Evolutionary conservation across 1,284 basidiomycete species (phyloP).

Genomic region (Puccinia hordei): DNA sequence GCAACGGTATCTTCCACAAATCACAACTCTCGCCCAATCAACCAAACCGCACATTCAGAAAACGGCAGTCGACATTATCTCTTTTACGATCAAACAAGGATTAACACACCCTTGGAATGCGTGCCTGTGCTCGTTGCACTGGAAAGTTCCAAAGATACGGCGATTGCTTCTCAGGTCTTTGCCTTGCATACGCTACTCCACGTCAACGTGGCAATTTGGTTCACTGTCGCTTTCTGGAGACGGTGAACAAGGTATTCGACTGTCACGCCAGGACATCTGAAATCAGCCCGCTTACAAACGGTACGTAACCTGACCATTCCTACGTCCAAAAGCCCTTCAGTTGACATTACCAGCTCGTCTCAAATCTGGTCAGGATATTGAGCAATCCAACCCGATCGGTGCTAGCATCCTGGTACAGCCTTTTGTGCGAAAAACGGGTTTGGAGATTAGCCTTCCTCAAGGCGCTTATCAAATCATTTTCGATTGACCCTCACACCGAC

Average conservation of each 20-base stretch:
- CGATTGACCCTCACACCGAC: conserved; percentile 64
- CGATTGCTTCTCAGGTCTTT: conserved; percentile 73
- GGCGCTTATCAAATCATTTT: conserved; percentile 76
- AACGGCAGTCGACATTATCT: conserved; percentile 84
- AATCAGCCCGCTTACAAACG: conserved; percentile 62
- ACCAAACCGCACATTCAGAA: conserved; percentile 72
- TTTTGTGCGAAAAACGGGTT: conserved; percentile 83
- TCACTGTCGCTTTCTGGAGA: conserved; percentile 78
- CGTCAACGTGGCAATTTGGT: conserved; percentile 86
- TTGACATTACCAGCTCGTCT: neutral
- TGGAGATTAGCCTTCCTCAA: conserved; percentile 83
- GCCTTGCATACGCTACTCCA: conserved; percentile 80
- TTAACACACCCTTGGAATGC: conserved; percentile 92
- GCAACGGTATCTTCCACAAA: conserved; percentile 82
- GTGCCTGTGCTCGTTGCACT: conserved; percentile 89
- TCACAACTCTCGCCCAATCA: conserved; percentile 78
- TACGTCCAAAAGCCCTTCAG: neutral
- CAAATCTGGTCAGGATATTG: conserved; percentile 60
- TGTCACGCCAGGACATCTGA: conserved; percentile 71
- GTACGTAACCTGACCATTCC: conserved; percentile 12
- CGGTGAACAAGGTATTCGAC: conserved; percentile 75
- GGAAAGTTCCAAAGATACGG: conserved; percentile 73
- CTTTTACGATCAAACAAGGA: conserved; percentile 89
- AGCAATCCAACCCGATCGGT: conserved; percentile 70
- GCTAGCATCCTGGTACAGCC: conserved; percentile 83